Evolutionary conservation across 495 filamentous ascomycete genomes (phyloP), one percentile per base, ranked within the genome.

Genomic region (Penicillium turbatum): DNA sequence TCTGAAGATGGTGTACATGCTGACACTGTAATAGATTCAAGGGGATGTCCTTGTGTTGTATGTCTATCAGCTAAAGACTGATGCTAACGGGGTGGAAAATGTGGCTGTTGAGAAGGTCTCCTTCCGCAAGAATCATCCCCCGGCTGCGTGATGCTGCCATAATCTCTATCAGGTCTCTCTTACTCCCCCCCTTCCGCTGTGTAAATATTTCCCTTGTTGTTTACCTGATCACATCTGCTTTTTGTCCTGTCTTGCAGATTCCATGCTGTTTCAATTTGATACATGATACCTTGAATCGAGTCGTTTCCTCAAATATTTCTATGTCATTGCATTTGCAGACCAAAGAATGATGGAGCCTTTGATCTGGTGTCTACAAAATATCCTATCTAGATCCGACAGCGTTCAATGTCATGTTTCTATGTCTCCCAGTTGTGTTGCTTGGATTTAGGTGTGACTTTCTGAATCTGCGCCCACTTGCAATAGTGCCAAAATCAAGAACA

Each of bases 21-120:
- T 50, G 39, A 54, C 38, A 2, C 16, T 11, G 27, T 31, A 48
- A 32, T 56, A 97, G 92, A 92, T 97, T 30, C 93, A 99, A 83
- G 93, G 93, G 15, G 93, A 96, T 72, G 92, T 95, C 11, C 80
- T 99, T 34, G 92, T 96, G 53, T 78, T 99, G 42, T 97, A 99
- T 66, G 93, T 99, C 50, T 99, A 99, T 72, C 93, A 99, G 65
- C 73, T 97, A 41, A 86, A 89, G 67, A 95, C 87, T 62, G 92
- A 96, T 64, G 85, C 80, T 51, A 89, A 91, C 56, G 95, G 93
- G 1, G 83, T 81, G 11, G 92, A 97, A 70, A 95, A 86, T 53
- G 95, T 99, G 13, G 88, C 86, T 26, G 93, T 99, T 36, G 93
- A 99, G 71, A 97, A 97, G 77, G 91, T 99, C 36, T 95, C 90